Percentiles rank a stretch among this genome's conserved stretches.
phyloP scores from a whole-genome alignment of 2,329 filamentous ascomycete genomes.

The Penicillium hordei region DNA sequence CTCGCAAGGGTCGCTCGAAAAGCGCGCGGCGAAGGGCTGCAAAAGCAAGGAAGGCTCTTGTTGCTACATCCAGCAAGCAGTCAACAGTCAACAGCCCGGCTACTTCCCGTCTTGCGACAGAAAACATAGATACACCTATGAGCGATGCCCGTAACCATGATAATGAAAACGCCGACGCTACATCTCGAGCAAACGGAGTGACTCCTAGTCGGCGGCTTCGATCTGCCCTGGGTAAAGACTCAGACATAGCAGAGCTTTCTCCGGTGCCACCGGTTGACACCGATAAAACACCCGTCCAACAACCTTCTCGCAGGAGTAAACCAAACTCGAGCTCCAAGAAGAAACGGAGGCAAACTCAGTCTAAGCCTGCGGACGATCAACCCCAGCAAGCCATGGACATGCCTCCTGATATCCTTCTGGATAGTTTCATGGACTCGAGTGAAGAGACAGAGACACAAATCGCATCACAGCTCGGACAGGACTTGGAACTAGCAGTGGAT shows the following conservation, averaged over 20 bases:
- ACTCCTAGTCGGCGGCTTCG: constrained; percentile 25
- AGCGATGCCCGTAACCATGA: constrained; percentile 9
- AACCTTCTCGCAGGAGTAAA: constrained; percentile 8
- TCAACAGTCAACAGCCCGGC: constrained; percentile 11
- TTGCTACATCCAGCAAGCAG: constrained; percentile 2
- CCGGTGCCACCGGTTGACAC: constrained; percentile 5
- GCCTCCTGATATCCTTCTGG: neutral
- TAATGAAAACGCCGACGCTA: constrained; percentile 9
- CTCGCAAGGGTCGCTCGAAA: constrained; percentile 15
- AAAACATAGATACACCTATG: constrained; percentile 6
- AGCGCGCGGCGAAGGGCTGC: constrained; percentile 12
- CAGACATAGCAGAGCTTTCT: constrained; percentile 1
- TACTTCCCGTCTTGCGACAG: constrained; percentile 1
- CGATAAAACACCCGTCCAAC: constrained; percentile 3
- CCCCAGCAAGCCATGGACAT: constrained; percentile 1
- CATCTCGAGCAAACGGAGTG: constrained; percentile 11
- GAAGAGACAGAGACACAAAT: constrained; percentile 47
- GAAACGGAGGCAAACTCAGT: constrained; percentile 4
- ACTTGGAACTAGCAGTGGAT: constrained; percentile 43
- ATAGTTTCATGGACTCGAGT: constrained; percentile 26
- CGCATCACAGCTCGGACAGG: constrained; percentile 48
- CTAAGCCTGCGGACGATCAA: neutral
- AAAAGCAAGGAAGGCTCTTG: constrained; percentile 18
- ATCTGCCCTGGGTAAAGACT: constrained; percentile 24
- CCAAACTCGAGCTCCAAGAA: constrained; percentile 17